Evolutionary conservation across 306 rosid species (phyloP).

Genomic region (Spatholobus suberectus): DNA sequence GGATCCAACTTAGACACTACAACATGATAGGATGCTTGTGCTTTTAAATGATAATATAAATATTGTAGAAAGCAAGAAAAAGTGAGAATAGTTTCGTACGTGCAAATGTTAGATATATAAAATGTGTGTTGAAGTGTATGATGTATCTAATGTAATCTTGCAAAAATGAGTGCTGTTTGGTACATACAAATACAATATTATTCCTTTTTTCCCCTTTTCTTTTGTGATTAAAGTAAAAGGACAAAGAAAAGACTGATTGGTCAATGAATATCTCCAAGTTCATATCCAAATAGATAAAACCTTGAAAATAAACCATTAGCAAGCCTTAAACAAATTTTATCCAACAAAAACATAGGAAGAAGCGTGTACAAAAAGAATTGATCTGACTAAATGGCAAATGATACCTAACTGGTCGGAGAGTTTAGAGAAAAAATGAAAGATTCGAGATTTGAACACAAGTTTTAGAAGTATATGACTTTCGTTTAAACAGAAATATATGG

Average conservation of each 20-base stretch:
- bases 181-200: neutral
- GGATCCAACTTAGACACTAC: neutral
- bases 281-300: neutral
- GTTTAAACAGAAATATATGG: neutral
- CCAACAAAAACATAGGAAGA: neutral
- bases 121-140: neutral
- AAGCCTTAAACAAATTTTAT: too few species aligned
- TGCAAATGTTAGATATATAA: slow-evolving; percentile 30
- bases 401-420: neutral
- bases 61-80: neutral
- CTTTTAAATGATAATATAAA: neutral
- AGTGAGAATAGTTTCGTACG: neutral
- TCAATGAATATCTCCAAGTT: neutral
- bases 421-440: too few species aligned
- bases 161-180: neutral
- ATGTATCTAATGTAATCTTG: neutral
- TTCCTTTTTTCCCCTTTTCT: neutral
- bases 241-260: neutral
- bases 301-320: too few species aligned
- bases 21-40: neutral
- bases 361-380: too few species aligned
- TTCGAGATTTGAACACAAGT: too few species aligned
- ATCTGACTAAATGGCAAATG: neutral
- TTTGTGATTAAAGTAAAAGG: neutral
- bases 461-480: neutral